phyloP scores from a whole-genome alignment of 805 yeast species.

The Sugiyamaella qingdaonensis region DNA sequence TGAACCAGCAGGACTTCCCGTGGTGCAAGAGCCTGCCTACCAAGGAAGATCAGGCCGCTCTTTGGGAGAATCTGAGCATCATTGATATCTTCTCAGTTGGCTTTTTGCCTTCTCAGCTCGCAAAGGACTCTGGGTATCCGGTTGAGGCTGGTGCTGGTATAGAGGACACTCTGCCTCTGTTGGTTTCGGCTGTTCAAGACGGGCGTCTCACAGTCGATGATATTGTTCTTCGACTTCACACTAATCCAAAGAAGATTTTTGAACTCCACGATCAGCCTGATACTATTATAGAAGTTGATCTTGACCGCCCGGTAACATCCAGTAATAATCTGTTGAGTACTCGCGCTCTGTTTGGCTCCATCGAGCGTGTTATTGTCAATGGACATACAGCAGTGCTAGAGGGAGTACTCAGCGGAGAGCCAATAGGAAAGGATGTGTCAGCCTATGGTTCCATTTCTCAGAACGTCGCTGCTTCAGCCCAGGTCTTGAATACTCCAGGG shows the following conservation, averaged over 20 bases:
- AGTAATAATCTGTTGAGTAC: conserved; percentile 43
- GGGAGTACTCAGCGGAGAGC: conserved; percentile 56
- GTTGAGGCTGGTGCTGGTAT: conserved; percentile 72
- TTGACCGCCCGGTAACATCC: conserved; percentile 57
- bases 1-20: conserved; percentile 61
- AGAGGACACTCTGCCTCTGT: conserved; percentile 74
- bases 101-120: conserved; percentile 65
- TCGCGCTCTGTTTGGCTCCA: conserved; percentile 63
- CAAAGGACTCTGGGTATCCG: conserved; percentile 57
- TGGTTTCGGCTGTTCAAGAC: conserved; percentile 72
- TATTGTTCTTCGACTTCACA: conserved; percentile 67
- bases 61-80: conserved; percentile 69
- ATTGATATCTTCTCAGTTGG: conserved; percentile 90
- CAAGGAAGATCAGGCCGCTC: conserved; percentile 69
- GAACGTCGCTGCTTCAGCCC: conserved; percentile 24
- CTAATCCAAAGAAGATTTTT: conserved; percentile 77
- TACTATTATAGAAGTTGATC: conserved; percentile 73
- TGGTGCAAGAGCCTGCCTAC: conserved; percentile 74
- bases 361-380: conserved; percentile 80
- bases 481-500: conserved; percentile 6
- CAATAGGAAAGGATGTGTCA: conserved; percentile 57
- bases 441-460: conserved; percentile 22
- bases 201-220: conserved; percentile 70
- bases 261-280: conserved; percentile 71
- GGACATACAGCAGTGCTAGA: conserved; percentile 81